Conservation (phyloP, 2,329 filamentous ascomycete genomes). For the Paramyrothecium roridum region DNA sequence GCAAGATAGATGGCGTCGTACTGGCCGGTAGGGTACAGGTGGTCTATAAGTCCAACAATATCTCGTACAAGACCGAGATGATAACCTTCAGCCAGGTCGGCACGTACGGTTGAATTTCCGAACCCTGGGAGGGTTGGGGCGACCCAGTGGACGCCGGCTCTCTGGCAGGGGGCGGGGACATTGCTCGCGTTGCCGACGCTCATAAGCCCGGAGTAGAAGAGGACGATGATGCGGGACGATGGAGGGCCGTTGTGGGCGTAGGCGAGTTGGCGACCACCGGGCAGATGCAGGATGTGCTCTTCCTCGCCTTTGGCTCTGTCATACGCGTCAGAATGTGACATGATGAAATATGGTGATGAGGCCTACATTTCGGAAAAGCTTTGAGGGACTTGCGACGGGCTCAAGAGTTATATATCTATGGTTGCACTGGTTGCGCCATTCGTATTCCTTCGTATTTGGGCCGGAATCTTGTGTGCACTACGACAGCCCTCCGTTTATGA, state of each 20-base stretch:
- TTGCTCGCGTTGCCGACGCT: conserved; percentile 12
- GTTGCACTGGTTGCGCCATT: too few species aligned
- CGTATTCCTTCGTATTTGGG: too few species aligned
- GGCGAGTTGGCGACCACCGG: conserved; percentile 11
- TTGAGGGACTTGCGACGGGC: too few species aligned
- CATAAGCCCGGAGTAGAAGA: conserved; percentile 17
- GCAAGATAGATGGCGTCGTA: conserved; percentile 12
- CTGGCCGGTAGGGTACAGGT: conserved; percentile 10
- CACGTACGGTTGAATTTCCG: conserved; percentile 10
- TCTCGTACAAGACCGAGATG: conserved; percentile 9
- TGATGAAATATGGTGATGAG: neutral
- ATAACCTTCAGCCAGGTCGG: conserved; percentile 4
- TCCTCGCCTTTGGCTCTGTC: conserved; percentile 5
- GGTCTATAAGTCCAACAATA: conserved; percentile 7
- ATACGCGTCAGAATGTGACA: neutral
- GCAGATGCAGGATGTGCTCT: conserved; percentile 12
- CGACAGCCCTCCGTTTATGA: too few species aligned
- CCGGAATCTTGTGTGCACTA: too few species aligned
- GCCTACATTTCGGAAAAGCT: too few species aligned
- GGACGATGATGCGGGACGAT: conserved; percentile 9
- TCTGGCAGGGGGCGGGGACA: conserved; percentile 9
- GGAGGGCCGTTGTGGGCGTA: conserved; percentile 16
- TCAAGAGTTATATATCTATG: too few species aligned
- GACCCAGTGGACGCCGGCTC: conserved; percentile 11
- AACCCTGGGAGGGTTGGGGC: conserved; percentile 12